Base-by-base conservation (phyloP, 768 basidiomycete genomes). In the Boletus rubroflammeus region DNA sequence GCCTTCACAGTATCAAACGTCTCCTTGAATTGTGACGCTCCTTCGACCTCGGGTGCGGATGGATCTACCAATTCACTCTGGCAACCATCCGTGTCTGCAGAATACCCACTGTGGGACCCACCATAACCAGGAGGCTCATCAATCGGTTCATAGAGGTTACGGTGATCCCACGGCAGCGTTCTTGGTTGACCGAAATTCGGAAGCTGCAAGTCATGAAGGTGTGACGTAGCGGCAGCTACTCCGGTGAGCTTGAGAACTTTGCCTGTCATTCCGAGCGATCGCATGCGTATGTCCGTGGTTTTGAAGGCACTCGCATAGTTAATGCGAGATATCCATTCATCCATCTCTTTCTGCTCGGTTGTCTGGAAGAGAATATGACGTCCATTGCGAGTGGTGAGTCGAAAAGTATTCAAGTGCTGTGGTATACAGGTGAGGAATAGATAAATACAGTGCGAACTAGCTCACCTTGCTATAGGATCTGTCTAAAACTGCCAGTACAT, bases 291-390 rank as follows among this genome's bases (percentile, higher is more conserved):
- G 10, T 88, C 88, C 15, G 85, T 79, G 2, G 91, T 84, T 72
- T 88, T 93, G 81, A 97, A 98, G 6, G 91, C 78, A 54, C 92
- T 88, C 3, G 93, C 93, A 66, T 97, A 98, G 72, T 99, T 99
- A 65, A 98, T 93, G 31, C 80, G 77, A 14, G 87, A 80, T 57
- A 98, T 85, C 97, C 97, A 99, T 58, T 86, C 82, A 62, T 94
- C 88, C 75, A 91, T 79, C 54, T 94, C 90, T 41, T 74, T 69
- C 55, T 86, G 84, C 62, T 81, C 77, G 13, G 76, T 64, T 6
- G 89, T 80, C 65, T 93, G 91, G 19, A 98, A 76, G 35, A 98
- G 81, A 55, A 88, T 82, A 60, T 93, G 89, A 1, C 91, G 87
- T 11, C 90, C 85, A 61, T 88, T 82, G 25, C 84, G 77, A 66